A percentile compares a stretch with the other conserved stretches of the same genome.
Conservation (phyloP, 140 eudicot genomes). For the Senecio squalidus region DNA sequence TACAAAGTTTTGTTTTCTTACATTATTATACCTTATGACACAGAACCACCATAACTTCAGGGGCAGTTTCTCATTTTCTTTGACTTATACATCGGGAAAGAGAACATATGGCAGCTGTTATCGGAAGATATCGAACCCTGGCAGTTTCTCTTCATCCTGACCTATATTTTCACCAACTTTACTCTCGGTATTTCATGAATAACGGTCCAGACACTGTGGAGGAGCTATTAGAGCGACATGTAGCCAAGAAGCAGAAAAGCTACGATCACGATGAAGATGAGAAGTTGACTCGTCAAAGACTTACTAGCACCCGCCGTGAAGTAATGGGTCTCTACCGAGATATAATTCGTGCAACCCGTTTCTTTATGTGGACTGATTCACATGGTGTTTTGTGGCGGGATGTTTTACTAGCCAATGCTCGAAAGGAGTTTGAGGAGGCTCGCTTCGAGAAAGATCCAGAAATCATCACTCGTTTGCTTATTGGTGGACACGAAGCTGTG, state of each 20-base stretch:
- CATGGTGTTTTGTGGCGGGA: constrained; percentile 75
- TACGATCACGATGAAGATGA: constrained; percentile 57
- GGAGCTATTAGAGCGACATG: constrained; percentile 79
- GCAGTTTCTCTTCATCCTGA: constrained; percentile 13
- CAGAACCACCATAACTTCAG: background rate
- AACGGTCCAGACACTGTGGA: constrained; percentile 84
- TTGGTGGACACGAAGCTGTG: constrained; percentile 86
- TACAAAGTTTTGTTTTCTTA: background rate
- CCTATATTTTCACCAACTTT: constrained; percentile 10
- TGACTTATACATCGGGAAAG: background rate
- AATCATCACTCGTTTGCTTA: constrained; percentile 58
- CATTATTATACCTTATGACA: background rate
- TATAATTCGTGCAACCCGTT: constrained; percentile 76
- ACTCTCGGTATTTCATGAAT: constrained; percentile 36
- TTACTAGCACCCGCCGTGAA: constrained; percentile 78
- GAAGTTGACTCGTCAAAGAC: constrained; percentile 52
- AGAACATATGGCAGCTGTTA: constrained; percentile 32
- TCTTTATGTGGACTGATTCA: constrained; percentile 77
- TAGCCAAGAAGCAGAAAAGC: constrained; percentile 46
- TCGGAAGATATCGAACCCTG: constrained; percentile 17
- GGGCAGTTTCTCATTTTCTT: background rate
- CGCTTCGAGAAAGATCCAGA: constrained; percentile 90
- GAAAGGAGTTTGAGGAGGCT: constrained; percentile 88
- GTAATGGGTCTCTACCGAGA: constrained; percentile 79
- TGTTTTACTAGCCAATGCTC: constrained; percentile 67